phyloP scores from a whole-genome alignment of 148 eudicot species.

The Camellia japonica region DNA sequence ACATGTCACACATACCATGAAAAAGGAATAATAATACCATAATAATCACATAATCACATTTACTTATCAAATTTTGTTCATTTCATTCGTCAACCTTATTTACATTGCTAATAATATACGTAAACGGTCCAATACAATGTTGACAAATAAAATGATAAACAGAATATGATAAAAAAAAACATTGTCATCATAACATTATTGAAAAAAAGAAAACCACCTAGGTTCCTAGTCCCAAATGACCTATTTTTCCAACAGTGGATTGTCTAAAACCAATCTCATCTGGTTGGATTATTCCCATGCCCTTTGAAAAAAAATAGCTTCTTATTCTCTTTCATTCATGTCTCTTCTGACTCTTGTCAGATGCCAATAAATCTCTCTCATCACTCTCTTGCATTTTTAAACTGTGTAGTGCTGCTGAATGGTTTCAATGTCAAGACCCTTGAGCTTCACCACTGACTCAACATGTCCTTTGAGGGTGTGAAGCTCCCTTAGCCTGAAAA shows the following conservation, averaged over 20 bases:
- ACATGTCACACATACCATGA: no score
- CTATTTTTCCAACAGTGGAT: constrained; percentile 11
- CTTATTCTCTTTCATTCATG: constrained; percentile 8
- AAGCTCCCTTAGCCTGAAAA: constrained; percentile 63
- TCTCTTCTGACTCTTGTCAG: constrained; percentile 10
- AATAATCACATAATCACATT: no score
- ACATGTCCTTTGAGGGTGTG: constrained; percentile 78
- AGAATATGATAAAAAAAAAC: no score
- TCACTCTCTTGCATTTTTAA: constrained; percentile 13
- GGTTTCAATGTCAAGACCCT: constrained; percentile 71
- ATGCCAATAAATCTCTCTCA: constrained; percentile 13
- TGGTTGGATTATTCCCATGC: constrained; percentile 4
- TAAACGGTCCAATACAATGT: no score
- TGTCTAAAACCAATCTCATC: constrained; percentile 3
- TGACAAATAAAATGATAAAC: no score
- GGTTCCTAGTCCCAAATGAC: background rate
- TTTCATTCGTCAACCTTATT: no score
- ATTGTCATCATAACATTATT: no score
- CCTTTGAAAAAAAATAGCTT: constrained; percentile 23
- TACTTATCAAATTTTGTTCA: no score
- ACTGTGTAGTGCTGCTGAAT: constrained; percentile 63
- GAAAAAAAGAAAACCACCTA: background rate
- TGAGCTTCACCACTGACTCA: constrained; percentile 77
- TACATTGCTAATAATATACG: no score
- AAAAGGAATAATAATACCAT: no score